Evolutionary conservation across 2,329 filamentous ascomycete species (phyloP), one percentile per base, ranked within the genome.

Genomic region (Ceratocystis harringtonii): DNA sequence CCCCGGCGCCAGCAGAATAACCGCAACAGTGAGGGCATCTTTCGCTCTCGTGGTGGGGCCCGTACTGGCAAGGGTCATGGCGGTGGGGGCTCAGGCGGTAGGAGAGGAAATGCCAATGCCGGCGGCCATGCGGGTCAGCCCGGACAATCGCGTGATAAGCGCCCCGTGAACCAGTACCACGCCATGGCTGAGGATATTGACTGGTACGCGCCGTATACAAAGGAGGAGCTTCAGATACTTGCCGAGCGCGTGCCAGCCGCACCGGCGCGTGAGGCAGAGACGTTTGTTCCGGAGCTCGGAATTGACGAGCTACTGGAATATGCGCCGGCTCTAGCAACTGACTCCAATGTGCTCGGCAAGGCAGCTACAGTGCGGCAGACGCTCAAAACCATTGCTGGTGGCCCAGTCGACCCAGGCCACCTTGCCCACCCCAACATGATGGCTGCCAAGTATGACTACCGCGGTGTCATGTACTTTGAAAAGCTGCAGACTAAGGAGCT

Each of bases 361-460:
- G 68, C 69, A 52, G 74, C 75, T 5, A 70, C 73, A 17, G 73
- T 77, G 44, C 67, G 77, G 66, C 70, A 73, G 67, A 76, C 72
- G 63, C 72, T 78, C 62, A 73, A 72, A 58, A 69, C 72, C 5
- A 70, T 78, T 19, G 74, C 72, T n/a, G 73, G 72, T 8, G 75
- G 76, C 48, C 71, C 70, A 45, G 70, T 76, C 50, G 73, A 73
- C 64, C 68, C 70, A 50, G 71, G 72, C 60, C 70, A 72, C 68
- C 67, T 69, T 3, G 69, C 75, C 66, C 71, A 73, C 66, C 67
- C 72, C n/a, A 68, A 70, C 15, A 69, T 71, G 68, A 71, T 72
- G 64, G 75, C 72, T 10, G 70, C 70, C 55, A 73, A 75, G 64
- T 70, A 74, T 43, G 70, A 72, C 64, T 64, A 55, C 64, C 61